These are phyloP conservation scores for Dothistroma septosporum DNA, from an alignment of 2,329 filamentous ascomycete species.

Conservation along the genomic window DNA sequence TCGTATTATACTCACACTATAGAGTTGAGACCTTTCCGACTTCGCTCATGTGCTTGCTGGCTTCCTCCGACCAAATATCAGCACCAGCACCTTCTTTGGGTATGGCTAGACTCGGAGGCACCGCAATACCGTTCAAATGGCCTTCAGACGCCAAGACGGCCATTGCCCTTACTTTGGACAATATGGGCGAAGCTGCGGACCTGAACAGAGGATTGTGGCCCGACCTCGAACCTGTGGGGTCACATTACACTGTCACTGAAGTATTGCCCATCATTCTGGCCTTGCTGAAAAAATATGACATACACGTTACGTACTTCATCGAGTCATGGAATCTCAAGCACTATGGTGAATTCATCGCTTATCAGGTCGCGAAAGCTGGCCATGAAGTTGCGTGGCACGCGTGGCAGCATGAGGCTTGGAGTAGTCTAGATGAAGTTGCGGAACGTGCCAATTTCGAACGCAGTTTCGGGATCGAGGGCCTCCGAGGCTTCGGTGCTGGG, in stretches of 20 bases:
- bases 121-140: constrained; percentile 21
- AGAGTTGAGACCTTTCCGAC: too few relatives aligned
- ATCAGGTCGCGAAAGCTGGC: constrained; percentile 23
- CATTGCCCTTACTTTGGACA: constrained; percentile 34
- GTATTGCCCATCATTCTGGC: constrained; percentile 29
- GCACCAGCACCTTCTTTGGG: background rate
- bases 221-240: constrained; percentile 24
- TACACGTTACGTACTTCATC: constrained; percentile 33
- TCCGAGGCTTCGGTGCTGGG: constrained; percentile 17
- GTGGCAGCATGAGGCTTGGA: constrained; percentile 36
- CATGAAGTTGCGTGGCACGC: constrained; percentile 35
- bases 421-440: constrained; percentile 23
- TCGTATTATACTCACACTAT: too few relatives aligned
- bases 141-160: constrained; percentile 27
- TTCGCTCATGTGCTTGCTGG: background rate
- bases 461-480: constrained; percentile 27
- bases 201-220: constrained; percentile 32
- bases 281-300: constrained; percentile 27
- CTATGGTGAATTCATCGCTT: constrained; percentile 24
- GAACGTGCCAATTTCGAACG: constrained; percentile 27
- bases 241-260: constrained; percentile 30
- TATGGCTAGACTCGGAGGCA: background rate
- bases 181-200: constrained; percentile 36
- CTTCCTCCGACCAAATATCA: background rate
- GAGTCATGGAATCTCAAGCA: constrained; percentile 33